These are phyloP conservation scores for Amylostereum areolatum DNA, from an alignment of 1,284 basidiomycete species.

Conservation along the genomic window DNA sequence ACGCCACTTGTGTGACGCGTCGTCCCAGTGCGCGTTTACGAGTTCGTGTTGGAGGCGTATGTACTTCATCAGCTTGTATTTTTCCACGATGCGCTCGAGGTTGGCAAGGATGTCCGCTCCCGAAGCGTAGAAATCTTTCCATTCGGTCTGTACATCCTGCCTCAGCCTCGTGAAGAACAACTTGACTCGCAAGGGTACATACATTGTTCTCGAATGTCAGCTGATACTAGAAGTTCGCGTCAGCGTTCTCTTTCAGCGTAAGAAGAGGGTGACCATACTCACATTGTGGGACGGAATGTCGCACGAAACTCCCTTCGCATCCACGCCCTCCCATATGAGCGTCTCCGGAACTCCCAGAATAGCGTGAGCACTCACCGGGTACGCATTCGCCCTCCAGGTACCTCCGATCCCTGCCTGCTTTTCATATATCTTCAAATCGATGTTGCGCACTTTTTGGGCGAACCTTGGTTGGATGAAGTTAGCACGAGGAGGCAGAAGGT, in stretches of 20 bases:
- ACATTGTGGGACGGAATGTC: slow-evolving; percentile 47
- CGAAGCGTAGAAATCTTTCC: slow-evolving; percentile 49
- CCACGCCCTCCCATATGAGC: slow-evolving; percentile 11
- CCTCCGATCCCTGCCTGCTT: slow-evolving; percentile 47
- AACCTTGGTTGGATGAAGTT: slow-evolving; percentile 25
- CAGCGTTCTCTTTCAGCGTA: background rate
- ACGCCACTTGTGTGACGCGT: slow-evolving; percentile 42
- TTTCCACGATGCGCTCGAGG: slow-evolving; percentile 42
- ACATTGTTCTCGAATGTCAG: slow-evolving; percentile 47
- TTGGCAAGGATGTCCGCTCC: slow-evolving; percentile 47
- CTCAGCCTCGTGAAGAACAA: background rate
- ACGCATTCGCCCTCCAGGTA: slow-evolving; percentile 37
- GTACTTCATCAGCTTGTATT: slow-evolving; percentile 42
- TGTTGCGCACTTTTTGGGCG: slow-evolving; percentile 40
- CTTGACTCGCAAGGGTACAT: slow-evolving; percentile 5
- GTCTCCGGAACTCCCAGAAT: background rate
- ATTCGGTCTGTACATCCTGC: slow-evolving; percentile 30
- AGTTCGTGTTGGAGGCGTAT: slow-evolving; percentile 47
- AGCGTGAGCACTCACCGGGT: slow-evolving; percentile 21
- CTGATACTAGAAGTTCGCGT: slow-evolving; percentile 35
- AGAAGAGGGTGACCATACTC: slow-evolving; percentile 10
- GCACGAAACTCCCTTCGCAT: slow-evolving; percentile 36
- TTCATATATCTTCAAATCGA: slow-evolving; percentile 48
- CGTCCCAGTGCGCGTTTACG: slow-evolving; percentile 38
- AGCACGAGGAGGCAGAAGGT: background rate